phyloP scores from a whole-genome alignment of 139 green algal species.

The Edaphochlamys debaryana region DNA sequence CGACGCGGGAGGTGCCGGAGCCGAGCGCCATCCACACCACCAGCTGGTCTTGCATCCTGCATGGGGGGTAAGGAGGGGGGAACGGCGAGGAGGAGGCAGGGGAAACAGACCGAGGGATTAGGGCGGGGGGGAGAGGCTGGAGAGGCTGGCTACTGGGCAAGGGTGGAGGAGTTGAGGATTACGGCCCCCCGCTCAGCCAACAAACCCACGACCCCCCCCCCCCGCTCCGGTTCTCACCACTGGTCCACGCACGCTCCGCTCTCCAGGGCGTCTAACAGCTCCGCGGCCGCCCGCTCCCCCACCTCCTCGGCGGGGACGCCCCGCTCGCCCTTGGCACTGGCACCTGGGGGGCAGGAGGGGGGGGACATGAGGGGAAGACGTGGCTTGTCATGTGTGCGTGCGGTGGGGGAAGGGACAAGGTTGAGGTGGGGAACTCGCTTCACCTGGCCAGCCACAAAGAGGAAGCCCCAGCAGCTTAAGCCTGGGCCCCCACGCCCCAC shows the following conservation, averaged over 20 bases:
- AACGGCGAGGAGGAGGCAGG: not conserved
- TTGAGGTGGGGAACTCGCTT: no score
- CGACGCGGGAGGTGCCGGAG: conserved; percentile 66
- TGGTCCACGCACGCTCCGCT: conserved; percentile 64
- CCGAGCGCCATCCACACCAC: conserved; percentile 89
- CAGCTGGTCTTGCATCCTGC: conserved; percentile 84
- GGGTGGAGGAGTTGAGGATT: no score
- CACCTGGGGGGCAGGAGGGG: not conserved
- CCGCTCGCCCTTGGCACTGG: conserved; percentile 52
- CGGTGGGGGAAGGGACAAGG: not conserved
- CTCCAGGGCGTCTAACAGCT: conserved; percentile 68
- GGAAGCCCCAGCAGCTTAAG: no score
- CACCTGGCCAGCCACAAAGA: no score
- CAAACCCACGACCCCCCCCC: not conserved
- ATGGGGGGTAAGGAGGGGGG: no score
- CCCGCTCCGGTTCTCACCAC: conserved; percentile 19
- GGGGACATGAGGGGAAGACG: not conserved
- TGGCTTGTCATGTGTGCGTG: no score
- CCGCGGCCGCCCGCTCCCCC: conserved; percentile 53
- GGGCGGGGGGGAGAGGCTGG: no score
- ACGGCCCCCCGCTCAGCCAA: no score
- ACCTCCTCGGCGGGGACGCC: conserved; percentile 56
- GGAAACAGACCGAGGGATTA: no score
- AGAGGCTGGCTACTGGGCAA: no score
- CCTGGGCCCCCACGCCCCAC: no score